Evolutionary conservation across 805 yeast species (phyloP).

Genomic region (Metschnikowia arizonensis): DNA sequence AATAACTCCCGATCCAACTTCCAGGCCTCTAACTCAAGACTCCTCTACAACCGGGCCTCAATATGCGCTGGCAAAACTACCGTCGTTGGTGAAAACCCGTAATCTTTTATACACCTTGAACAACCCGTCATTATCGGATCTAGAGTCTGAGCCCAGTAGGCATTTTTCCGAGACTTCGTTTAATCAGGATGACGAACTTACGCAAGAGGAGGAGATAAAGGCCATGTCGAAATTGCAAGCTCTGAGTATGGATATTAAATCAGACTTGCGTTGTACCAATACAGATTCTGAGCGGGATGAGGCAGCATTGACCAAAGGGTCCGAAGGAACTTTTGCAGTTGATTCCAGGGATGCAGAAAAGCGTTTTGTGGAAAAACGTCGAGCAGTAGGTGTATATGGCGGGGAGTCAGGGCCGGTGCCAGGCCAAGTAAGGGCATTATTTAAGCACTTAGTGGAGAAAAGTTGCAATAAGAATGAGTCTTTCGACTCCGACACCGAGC

Average conservation of each 20-base stretch:
- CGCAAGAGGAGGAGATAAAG: background rate
- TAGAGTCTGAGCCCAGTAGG: conserved; percentile 23
- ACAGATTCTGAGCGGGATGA: background rate
- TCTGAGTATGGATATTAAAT: background rate
- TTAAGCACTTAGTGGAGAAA: background rate
- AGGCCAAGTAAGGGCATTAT: background rate
- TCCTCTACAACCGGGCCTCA: background rate
- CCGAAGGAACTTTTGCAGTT: background rate
- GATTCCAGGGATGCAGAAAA: background rate
- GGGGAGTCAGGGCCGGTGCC: background rate
- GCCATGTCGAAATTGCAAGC: background rate
- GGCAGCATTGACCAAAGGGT: background rate
- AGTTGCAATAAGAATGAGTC: background rate
- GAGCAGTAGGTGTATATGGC: background rate
- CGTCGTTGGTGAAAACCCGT: conserved; percentile 17
- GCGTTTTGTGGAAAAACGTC: background rate
- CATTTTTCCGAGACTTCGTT: conserved; percentile 10
- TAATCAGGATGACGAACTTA: conserved; percentile 13
- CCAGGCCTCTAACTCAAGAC: background rate
- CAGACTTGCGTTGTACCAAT: background rate
- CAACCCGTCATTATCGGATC: conserved; percentile 35
- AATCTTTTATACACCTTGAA: conserved; percentile 34
- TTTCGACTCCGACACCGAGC: conserved; percentile 1
- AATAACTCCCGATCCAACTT: background rate
- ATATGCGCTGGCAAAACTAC: conserved; percentile 1